These are phyloP conservation scores for Psilocybe sp. DNA, from an alignment of 768 basidiomycete species.

Conservation along the genomic window DNA sequence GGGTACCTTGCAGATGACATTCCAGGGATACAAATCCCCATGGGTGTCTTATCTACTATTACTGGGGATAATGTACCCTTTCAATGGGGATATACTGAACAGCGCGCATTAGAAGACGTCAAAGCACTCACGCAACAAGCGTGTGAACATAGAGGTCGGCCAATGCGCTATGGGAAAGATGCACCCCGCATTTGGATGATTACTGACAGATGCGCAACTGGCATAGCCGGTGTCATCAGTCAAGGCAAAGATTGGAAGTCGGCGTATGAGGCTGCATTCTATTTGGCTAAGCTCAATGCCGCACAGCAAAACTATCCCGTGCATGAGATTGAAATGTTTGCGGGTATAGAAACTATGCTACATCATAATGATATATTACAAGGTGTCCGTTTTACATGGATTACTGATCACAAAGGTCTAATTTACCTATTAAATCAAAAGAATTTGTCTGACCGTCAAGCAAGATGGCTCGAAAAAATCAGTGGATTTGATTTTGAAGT, in stretches of 20 bases:
- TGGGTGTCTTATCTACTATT: not conserved
- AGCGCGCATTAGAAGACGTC: slow-evolving; percentile 12
- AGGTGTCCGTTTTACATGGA: slow-evolving; percentile 24
- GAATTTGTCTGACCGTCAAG: slow-evolving; percentile 30
- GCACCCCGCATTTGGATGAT: slow-evolving; percentile 24
- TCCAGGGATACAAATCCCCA: not conserved
- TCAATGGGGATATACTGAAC: not conserved
- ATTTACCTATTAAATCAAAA: slow-evolving; percentile 26
- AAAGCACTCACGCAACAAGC: not conserved
- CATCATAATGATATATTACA: slow-evolving; percentile 24
- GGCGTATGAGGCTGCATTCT: slow-evolving; percentile 27
- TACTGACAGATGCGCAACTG: slow-evolving; percentile 27
- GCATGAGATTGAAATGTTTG: slow-evolving; percentile 36
- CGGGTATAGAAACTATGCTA: slow-evolving; percentile 31
- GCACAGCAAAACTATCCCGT: slow-evolving; percentile 39
- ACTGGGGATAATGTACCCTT: not conserved
- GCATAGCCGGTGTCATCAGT: slow-evolving; percentile 25
- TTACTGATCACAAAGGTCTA: slow-evolving; percentile 28
- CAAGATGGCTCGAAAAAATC: slow-evolving; percentile 33
- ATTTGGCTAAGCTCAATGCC: slow-evolving; percentile 30
- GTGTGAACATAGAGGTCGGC: not conserved
- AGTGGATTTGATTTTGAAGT: slow-evolving; percentile 18
- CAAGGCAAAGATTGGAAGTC: slow-evolving; percentile 22
- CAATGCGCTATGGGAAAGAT: not conserved
- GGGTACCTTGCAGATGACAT: not conserved